phyloP scores from a whole-genome alignment of 441 rosid genomes.

The Corymbia citriodora region DNA sequence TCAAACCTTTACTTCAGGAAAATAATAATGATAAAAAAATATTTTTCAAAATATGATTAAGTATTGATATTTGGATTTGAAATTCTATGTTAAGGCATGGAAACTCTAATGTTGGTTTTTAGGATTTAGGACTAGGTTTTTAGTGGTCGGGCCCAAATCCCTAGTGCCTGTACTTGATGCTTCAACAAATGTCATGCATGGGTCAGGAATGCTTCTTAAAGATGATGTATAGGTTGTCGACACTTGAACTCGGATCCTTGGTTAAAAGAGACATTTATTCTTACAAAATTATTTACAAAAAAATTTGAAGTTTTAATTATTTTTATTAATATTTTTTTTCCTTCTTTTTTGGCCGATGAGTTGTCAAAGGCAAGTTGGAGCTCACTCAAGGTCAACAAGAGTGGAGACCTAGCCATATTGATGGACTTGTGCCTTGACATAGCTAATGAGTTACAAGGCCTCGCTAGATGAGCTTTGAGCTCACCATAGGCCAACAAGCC shows the following conservation, averaged over 20 bases:
- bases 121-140: background rate
- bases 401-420: rapidly evolving
- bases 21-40: too few relatives aligned
- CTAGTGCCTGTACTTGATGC: background rate
- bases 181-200: background rate
- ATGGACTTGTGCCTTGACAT: background rate
- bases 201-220: background rate
- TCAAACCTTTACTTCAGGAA: background rate
- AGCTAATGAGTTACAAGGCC: background rate
- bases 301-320: too few relatives aligned
- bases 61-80: background rate
- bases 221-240: background rate
- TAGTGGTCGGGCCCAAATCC: background rate
- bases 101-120: background rate
- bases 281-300: too few relatives aligned
- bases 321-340: rapidly evolving
- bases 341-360: background rate
- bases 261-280: too few relatives aligned
- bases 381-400: background rate
- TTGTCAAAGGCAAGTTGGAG: rapidly evolving
- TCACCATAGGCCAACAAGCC: too few relatives aligned
- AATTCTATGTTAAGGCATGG: background rate
- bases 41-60: too few relatives aligned
- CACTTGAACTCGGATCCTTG: background rate
- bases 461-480: background rate